phyloP scores from a whole-genome alignment of 768 basidiomycete genomes.

The Mrakia frigida region DNA sequence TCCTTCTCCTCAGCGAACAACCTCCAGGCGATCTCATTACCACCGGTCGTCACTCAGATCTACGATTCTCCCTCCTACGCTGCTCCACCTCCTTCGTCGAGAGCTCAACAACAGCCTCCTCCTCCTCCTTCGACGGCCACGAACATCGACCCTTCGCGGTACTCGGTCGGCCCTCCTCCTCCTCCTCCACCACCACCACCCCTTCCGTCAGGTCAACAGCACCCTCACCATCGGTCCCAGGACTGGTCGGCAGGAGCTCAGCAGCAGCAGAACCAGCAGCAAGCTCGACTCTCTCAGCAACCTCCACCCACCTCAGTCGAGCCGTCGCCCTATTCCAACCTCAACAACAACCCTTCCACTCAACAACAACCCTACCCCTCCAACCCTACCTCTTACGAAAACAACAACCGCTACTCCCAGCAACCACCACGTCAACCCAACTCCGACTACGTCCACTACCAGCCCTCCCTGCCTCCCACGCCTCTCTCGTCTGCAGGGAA shows the following conservation, averaged over 20 bases:
- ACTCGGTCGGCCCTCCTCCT: not conserved
- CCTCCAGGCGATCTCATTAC: not conserved
- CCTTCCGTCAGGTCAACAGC: not conserved
- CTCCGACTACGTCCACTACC: not conserved
- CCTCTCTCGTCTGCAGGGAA: not conserved
- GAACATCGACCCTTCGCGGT: not conserved
- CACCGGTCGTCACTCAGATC: not conserved
- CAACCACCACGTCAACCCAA: not conserved
- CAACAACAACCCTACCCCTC: not conserved
- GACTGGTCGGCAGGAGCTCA: not conserved
- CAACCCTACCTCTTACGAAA: not conserved
- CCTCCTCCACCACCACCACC: conserved; percentile 2
- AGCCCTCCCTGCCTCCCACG: not conserved
- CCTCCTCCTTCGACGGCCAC: not conserved
- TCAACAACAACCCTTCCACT: not conserved
- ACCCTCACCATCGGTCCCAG: not conserved
- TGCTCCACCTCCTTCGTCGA: not conserved
- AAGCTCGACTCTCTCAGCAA: not conserved
- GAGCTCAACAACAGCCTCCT: not conserved
- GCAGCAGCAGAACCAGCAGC: not conserved
- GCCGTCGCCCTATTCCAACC: not conserved
- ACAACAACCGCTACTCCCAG: not conserved
- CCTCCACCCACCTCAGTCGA: not conserved
- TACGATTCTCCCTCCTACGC: conserved; percentile 14
- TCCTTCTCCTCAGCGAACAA: not conserved